phyloP scores from a whole-genome alignment of 1,284 basidiomycete species.

The Cryptococcus sp. region DNA sequence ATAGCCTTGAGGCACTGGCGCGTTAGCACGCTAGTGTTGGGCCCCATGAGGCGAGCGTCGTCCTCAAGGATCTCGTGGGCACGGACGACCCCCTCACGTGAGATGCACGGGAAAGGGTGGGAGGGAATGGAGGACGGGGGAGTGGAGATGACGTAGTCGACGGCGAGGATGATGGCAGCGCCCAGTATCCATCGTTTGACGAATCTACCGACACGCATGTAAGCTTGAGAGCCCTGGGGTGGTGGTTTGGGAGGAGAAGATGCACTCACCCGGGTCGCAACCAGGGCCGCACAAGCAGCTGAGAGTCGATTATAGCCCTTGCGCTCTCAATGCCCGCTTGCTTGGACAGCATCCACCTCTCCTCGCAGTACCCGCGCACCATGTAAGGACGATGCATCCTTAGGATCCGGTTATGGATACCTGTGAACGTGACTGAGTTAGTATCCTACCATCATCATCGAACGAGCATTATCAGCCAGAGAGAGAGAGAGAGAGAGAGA shows the following conservation, averaged over 20 bases:
- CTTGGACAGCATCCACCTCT: not conserved
- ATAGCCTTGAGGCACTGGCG: too few relatives aligned
- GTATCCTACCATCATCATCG: too few relatives aligned
- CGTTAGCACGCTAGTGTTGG: too few relatives aligned
- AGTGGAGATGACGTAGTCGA: slow-evolving; percentile 11
- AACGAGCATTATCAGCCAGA: too few relatives aligned
- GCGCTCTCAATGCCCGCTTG: slow-evolving; percentile 14
- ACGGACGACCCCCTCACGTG: not conserved
- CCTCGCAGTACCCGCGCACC: slow-evolving; percentile 11
- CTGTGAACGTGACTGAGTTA: not conserved
- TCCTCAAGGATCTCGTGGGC: not conserved
- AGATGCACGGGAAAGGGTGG: slow-evolving; percentile 13
- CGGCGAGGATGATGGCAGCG: slow-evolving; percentile 17
- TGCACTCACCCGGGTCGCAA: slow-evolving; percentile 18
- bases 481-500: too few relatives aligned
- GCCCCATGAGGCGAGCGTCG: not conserved
- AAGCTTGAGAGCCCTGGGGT: too few relatives aligned
- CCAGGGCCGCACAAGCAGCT: slow-evolving; percentile 6
- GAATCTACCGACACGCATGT: slow-evolving; percentile 10
- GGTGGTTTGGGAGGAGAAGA: too few relatives aligned
- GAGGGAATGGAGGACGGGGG: slow-evolving; percentile 30
- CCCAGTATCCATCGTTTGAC: slow-evolving; percentile 25
- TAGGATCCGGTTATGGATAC: slow-evolving; percentile 23
- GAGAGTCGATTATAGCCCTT: slow-evolving; percentile 12
- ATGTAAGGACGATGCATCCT: slow-evolving; percentile 25